These are phyloP conservation scores for Pseudomassariella vexata DNA, from an alignment of 2,329 filamentous ascomycete genomes.

Conservation along the genomic window DNA sequence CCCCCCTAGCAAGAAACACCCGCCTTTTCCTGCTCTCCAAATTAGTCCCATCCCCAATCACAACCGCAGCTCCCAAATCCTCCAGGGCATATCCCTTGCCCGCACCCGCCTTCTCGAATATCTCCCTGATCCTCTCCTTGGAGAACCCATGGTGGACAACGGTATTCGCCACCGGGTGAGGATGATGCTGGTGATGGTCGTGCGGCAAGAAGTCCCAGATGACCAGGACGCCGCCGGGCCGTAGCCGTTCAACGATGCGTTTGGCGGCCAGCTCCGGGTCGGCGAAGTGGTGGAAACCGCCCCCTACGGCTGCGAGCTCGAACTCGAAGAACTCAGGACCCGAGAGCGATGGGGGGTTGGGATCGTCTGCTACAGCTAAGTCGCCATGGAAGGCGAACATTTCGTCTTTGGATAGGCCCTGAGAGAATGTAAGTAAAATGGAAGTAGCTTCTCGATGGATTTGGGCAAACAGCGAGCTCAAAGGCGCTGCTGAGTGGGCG, in stretches of 20 bases:
- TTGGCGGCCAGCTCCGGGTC: conserved; percentile 55
- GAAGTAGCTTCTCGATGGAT: too few species aligned
- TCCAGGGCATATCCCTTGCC: conserved; percentile 51
- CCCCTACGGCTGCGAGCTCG: conserved; percentile 58
- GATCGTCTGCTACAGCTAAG: conserved; percentile 39
- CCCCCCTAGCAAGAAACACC: conserved; percentile 46
- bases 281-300: conserved; percentile 63
- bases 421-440: background rate
- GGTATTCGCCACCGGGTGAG: conserved; percentile 11
- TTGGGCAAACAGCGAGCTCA: too few species aligned
- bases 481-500: background rate
- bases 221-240: conserved; percentile 59
- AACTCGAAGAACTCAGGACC: conserved; percentile 61
- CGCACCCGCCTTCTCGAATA: conserved; percentile 61
- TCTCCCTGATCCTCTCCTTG: conserved; percentile 47
- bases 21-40: conserved; percentile 32
- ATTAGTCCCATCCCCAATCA: conserved; percentile 30
- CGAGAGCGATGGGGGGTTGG: conserved; percentile 49
- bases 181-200: conserved; percentile 11
- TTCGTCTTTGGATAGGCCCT: conserved; percentile 44
- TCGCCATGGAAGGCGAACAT: conserved; percentile 55
- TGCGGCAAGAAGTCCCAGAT: conserved; percentile 64
- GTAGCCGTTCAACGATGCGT: conserved; percentile 55
- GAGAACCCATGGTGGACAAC: conserved; percentile 57
- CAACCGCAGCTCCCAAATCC: conserved; percentile 43